These are phyloP conservation scores for Petrea volubilis DNA, from an alignment of 257 asterid genomes.

Conservation along the genomic window DNA sequence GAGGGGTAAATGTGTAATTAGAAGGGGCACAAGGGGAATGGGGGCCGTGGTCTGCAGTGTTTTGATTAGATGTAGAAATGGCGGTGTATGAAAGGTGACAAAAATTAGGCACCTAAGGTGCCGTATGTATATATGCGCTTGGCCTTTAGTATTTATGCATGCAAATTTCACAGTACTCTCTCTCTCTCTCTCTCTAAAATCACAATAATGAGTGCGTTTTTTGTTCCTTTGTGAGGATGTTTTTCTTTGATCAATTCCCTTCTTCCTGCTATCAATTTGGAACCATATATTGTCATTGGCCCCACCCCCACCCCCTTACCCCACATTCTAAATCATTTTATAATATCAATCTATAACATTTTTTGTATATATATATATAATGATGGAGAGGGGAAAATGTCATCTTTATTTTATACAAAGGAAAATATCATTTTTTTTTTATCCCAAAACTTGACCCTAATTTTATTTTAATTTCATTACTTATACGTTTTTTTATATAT, in stretches of 20 bases:
- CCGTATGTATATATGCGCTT: conserved; percentile 38
- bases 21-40: not conserved
- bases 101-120: conserved; percentile 31
- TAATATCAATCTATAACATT: too few species aligned
- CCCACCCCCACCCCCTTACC: not conserved
- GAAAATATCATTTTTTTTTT: too few species aligned
- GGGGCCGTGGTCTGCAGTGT: conserved; percentile 22
- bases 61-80: conserved; percentile 34
- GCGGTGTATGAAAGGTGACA: conserved; percentile 41
- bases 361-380: too few species aligned
- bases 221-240: conserved; percentile 51
- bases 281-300: conserved; percentile 31
- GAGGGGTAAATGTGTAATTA: conserved; percentile 7
- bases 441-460: too few species aligned
- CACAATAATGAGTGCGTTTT: conserved; percentile 31
- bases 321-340: too few species aligned
- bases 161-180: conserved; percentile 40
- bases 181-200: conserved; percentile 16
- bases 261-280: conserved; percentile 24
- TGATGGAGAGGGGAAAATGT: too few species aligned
- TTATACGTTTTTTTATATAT: too few species aligned
- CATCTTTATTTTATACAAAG: too few species aligned
- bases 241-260: conserved; percentile 32
- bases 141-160: conserved; percentile 45
- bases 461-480: too few species aligned